phyloP scores from a whole-genome alignment of 2,329 filamentous ascomycete species.

The Akanthomyces uredinophilus region DNA sequence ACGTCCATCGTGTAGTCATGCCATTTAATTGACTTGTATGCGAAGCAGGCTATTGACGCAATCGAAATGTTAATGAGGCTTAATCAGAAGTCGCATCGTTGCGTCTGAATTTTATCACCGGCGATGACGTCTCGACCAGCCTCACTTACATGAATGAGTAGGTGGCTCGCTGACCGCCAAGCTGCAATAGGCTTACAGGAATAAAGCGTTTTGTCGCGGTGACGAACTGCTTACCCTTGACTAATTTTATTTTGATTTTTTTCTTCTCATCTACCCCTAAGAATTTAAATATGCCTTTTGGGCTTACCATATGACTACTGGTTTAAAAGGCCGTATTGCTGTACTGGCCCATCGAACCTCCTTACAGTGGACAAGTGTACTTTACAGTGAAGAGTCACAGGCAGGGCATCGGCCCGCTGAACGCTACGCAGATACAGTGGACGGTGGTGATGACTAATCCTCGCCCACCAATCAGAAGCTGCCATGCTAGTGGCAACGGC shows the following conservation, averaged over 20 bases:
- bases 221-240: too few species aligned
- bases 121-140: background rate
- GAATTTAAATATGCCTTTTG: too few species aligned
- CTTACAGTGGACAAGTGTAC: background rate
- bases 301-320: too few species aligned
- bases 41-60: background rate
- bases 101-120: background rate
- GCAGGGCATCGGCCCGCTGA: background rate
- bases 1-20: background rate
- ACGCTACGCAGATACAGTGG: background rate
- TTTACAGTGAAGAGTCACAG: background rate
- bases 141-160: background rate
- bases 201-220: too few species aligned
- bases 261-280: too few species aligned
- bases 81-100: background rate
- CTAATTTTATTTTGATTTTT: too few species aligned
- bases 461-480: background rate
- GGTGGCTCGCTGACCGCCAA: too few species aligned
- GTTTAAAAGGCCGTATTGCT: too few species aligned
- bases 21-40: background rate
- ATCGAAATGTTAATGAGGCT: background rate
- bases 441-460: background rate
- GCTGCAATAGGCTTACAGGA: too few species aligned
- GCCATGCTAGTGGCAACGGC: conserved; percentile 2
- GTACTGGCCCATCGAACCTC: too few species aligned